A percentile compares a stretch with the other conserved stretches of the same genome.
These are phyloP conservation scores for Lagenaria siceraria DNA, from an alignment of 306 rosid genomes.

Conservation along the genomic window DNA sequence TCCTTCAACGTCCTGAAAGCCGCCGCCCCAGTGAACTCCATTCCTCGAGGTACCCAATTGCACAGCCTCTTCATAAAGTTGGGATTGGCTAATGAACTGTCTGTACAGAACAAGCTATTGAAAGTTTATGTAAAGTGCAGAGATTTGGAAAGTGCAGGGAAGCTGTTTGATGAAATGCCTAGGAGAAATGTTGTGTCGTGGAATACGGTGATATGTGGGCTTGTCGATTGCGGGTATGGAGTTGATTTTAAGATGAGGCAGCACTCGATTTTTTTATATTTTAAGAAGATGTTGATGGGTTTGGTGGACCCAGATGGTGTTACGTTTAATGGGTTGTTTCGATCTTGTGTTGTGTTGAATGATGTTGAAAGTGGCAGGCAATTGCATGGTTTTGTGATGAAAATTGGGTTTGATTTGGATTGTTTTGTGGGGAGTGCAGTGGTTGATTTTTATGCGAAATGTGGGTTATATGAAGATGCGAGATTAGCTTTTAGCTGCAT, in stretches of 20 bases:
- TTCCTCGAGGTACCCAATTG: slow-evolving; percentile 43
- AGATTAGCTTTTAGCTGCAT: slow-evolving; percentile 32
- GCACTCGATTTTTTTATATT: slow-evolving; percentile 25
- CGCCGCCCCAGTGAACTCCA: slow-evolving; percentile 33
- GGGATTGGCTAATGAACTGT: slow-evolving; percentile 33
- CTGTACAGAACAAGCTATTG: slow-evolving; percentile 42
- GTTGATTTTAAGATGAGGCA: slow-evolving; percentile 3
- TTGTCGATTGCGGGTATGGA: slow-evolving; percentile 14
- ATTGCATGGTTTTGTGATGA: slow-evolving; percentile 47
- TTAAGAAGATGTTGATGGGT: slow-evolving; percentile 47
- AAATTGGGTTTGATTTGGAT: slow-evolving; percentile 39
- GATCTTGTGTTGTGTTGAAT: slow-evolving; percentile 30
- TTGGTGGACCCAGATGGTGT: slow-evolving; percentile 36
- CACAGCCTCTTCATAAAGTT: slow-evolving; percentile 49
- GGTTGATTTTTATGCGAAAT: slow-evolving; percentile 45
- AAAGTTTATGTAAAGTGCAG: slow-evolving; percentile 32
- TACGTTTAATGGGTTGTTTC: slow-evolving; percentile 43
- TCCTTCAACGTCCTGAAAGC: slow-evolving; percentile 44
- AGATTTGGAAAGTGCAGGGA: slow-evolving; percentile 26
- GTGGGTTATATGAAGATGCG: slow-evolving; percentile 43
- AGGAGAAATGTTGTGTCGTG: slow-evolving; percentile 58
- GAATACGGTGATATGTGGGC: slow-evolving; percentile 49
- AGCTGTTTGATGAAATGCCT: slow-evolving; percentile 56
- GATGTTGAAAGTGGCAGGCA: slow-evolving; percentile 38
- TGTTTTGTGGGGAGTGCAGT: slow-evolving; percentile 53